Base-by-base conservation (phyloP, 176 grass and related monocot species). In the Triticum timopheevii region DNA sequence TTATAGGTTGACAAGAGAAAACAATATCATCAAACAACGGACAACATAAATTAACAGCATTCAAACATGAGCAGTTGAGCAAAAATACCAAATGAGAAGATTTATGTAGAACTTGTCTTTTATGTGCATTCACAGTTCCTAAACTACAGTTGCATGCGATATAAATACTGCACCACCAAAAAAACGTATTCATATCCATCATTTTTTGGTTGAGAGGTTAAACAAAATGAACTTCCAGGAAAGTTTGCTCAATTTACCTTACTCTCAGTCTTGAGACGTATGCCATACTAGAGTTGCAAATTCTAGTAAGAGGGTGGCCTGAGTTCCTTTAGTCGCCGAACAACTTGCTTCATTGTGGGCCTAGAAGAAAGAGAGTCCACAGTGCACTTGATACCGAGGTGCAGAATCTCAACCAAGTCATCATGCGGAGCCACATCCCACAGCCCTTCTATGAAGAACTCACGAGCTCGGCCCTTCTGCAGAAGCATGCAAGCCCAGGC, bases 301-400 rank as follows among this genome's bases (percentile, higher is more conserved):
- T 82, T 38, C 85, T 92, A 92, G 76, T 86, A 92, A 86, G 86
- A 77, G 19, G 89, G 89, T 1, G 95, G 95, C 86, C 89, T 92
- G 80, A 97, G 90, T 92, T 97, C 93, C 82, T 87, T 97, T 76
- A 97, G 82, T 36, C 95, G 84, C 76, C 91, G 80, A 78, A 97
- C 93, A 91, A 97, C 95, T 90, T 97, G 95, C 85, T 97, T 97
- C 95, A 97, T 97, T 79, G 92, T 95, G 69, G 95, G 95, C 61
- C 95, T 91, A 52, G 87, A 90, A 87, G 92, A 90, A 77, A 98
- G 91, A 82, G 91, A 93, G 40, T 97, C 95, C 73, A 91, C 91
- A 1, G 95, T 97, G 65, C 95, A 97, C 76, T 95, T 97, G 83
- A 97, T 92, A 73, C 93, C 95, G 4, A 98, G 85, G 89, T 98